Percentiles rank a stretch among this genome's conserved stretches.
Evolutionary conservation across 768 basidiomycete species (phyloP).

Genomic region (Termitomyces bulborhizus): DNA sequence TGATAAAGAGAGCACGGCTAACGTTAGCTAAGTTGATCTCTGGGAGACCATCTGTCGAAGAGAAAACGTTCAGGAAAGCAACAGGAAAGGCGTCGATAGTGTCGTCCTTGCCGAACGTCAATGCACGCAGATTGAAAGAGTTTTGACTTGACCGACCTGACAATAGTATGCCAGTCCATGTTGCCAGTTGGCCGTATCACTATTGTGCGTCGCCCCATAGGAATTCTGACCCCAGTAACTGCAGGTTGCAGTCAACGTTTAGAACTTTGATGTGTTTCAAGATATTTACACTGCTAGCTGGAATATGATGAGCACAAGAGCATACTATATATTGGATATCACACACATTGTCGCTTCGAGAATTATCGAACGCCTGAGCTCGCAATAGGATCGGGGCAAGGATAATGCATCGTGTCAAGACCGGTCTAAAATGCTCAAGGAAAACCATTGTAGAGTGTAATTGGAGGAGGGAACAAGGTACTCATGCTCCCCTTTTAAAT

Average conservation of each 20-base stretch:
- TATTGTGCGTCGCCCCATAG: constrained; percentile 49
- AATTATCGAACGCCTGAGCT: constrained; percentile 23
- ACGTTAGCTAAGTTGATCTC: constrained; percentile 60
- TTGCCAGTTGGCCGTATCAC: constrained; percentile 50
- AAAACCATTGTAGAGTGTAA: constrained; percentile 8
- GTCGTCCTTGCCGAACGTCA: constrained; percentile 34
- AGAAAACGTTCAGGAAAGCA: constrained; percentile 59
- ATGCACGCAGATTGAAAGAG: not conserved
- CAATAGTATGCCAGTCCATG: constrained; percentile 59
- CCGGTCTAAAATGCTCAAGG: not conserved
- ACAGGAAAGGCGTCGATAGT: constrained; percentile 54
- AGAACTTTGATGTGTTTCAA: not conserved
- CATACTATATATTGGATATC: not conserved
- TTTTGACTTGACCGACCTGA: constrained; percentile 18
- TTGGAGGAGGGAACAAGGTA: not conserved
- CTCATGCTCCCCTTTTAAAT: constrained; percentile 4
- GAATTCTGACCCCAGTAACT: constrained; percentile 78
- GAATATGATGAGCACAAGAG: not conserved
- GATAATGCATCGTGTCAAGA: constrained; percentile 3
- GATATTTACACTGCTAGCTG: constrained; percentile 49
- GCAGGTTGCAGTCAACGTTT: constrained; percentile 1
- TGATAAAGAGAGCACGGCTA: not conserved
- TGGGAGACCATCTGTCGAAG: constrained; percentile 50
- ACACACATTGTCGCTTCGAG: constrained; percentile 31
- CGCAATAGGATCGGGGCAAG: constrained; percentile 2